Base-by-base conservation (phyloP, 371 early-diverging fungal species). In the Mortierella sp. region DNA sequence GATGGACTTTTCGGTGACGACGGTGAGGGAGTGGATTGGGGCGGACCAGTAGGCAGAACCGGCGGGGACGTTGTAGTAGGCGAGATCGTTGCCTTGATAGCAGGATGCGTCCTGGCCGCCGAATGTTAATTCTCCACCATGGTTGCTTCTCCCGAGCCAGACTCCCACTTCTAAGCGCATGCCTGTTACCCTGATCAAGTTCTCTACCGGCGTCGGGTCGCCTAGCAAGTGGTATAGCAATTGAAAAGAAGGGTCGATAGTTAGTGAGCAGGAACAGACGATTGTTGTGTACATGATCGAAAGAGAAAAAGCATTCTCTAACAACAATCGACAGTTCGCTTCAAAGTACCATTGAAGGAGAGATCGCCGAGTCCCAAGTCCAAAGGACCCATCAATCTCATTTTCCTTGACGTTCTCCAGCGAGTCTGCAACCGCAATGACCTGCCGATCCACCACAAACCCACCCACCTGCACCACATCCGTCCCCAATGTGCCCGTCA, bases 101-200 rank as follows among this genome's bases (percentile, higher is more conserved):
- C 76, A 45, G 2, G 47, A 66, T 8, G 41, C 71, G 41, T 76
- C 76, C 26, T 47, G 66, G 16, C 76, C 76, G 29, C 71, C 76
- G 44, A 76, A 58, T 1, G 66, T 66, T 5, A 76, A 43, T 39
- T 76, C 76, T 11, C 76, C 76, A 0, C 71, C 76, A 50, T 76
- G 66, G 22, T 66, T 61, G 1, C 70, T 66, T 4, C 13, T 14
- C 34, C 76, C 66, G 11, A 76, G 53, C 70, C 76, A 75, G 24
- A 75, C 31, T 29, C 76, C 76, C 7, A 74, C 63, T 48, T 69
- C 64, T 29, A 64, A 64, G 6, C 64, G 50, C 70, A 76, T 76
- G 4, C 58, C 53, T 8, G 55, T 53, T n/a, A 65, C 41, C 3
- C 34, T 26, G 11, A 75, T 69, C n/a, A 75, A 55, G 24, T 69